Evolutionary conservation across 257 asterid species (phyloP).

Genomic region (Rubia yunnanensis): DNA sequence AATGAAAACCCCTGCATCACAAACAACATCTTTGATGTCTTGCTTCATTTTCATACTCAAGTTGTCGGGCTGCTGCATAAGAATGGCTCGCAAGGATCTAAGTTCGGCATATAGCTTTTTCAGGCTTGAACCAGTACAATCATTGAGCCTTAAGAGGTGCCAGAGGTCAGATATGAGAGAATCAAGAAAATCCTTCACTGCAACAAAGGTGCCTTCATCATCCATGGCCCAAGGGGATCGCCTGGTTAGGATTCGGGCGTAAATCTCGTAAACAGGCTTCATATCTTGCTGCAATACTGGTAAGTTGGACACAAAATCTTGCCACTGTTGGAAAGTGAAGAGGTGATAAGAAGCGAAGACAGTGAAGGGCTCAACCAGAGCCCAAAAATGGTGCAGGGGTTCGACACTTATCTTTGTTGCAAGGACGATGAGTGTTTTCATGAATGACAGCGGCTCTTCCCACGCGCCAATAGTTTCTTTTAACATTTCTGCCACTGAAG

Average conservation of each 20-base stretch:
- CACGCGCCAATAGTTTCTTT: not conserved
- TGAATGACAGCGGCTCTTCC: not conserved
- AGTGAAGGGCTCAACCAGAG: not conserved
- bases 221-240: not conserved
- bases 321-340: not conserved
- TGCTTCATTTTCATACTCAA: not conserved
- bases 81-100: not conserved
- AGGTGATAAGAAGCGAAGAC: not conserved
- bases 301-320: not conserved
- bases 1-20: not conserved
- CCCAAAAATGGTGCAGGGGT: not conserved
- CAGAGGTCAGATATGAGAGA: not conserved
- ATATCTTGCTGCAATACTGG: not conserved
- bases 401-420: not conserved
- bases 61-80: not conserved
- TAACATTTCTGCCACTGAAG: not conserved
- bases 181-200: not conserved
- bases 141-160: not conserved
- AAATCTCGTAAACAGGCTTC: not conserved
- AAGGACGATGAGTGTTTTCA: not conserved
- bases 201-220: no score
- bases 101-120: not conserved
- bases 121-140: not conserved
- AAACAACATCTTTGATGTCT: not conserved
- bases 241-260: not conserved